Evolutionary conservation across 1,139 yeast species (phyloP), one percentile per base, ranked within the genome.

Genomic region (Candida glucosophila): DNA sequence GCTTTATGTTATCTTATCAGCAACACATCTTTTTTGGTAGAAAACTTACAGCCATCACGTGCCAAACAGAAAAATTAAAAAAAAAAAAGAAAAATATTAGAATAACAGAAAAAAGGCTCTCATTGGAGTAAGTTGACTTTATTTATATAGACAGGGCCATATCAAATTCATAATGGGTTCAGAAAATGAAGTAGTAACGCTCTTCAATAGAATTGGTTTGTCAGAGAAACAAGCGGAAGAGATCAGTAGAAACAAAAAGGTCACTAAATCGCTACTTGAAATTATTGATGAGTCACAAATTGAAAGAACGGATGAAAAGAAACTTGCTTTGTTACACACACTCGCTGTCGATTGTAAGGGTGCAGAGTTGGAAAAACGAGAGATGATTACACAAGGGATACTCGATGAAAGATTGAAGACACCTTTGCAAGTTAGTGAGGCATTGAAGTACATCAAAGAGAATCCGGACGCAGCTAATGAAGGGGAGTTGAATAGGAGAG

Each of bases 161-260:
- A 7, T 11, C 7, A 21, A 21, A 12, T 12, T 21, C 22, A 24
- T 12, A 19, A 37, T 35, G 38, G 11, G 32, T 17, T 25, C 38
- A 11, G 54, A 46, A 25, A 58, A 53, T 27, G 66, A 59, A 29
- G 41, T 62, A 24, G 43, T 49, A n/a, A 34, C 40, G 18, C 60
- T 65, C 27, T 78, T 85, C 41, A 55, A 64, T 35, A 54, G 60
- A 26, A 60, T 81, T 32, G 95, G 95, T 12, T 71, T 83, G 39
- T 73, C 68, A 39, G 92, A 79, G 14, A 67, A 75, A 39, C 77
- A 78, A 48, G 55, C 77, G 28, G 67, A 69, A 25, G 97, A 90
- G 47, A 76, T 85, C 30, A 52, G 73, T 32, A 88, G 83, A 52
- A 90, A 90, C 59, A 77, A 78, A 49, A 86, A 86, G 50, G 93